Base-by-base conservation (phyloP, 805 yeast species). In the Yarrowia deformans region DNA sequence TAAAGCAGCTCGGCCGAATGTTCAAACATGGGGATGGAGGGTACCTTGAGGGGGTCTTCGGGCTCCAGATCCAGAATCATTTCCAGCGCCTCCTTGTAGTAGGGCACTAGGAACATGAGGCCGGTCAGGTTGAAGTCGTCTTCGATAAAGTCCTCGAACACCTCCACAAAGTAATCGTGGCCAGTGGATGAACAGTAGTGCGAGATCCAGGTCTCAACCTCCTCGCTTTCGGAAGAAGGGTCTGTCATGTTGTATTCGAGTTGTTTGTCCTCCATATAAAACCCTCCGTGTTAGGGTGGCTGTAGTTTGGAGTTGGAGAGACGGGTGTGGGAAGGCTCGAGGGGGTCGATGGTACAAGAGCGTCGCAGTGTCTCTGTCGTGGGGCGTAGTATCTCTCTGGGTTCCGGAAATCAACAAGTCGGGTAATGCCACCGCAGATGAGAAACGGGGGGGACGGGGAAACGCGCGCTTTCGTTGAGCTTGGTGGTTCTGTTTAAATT, bases 51-150 rank as follows among this genome's bases (percentile, higher is more conserved):
- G 35, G 85, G 87, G 60, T 77, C 77, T 16, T 80, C 84, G 49
- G 87, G 88, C 76, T 90, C 98, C 72, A 92, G 84, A 78, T 94
- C 99, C 72, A 94, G 82, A 70, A 95, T 91, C 73, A 94, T 84
- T 79, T 94, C 97, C 71, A 94, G 81, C 1, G 98, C 97, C 76
- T 93, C 97, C 75, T 94, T 82, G 78, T 93, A 95, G 77, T 88
- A 91, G 4, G 98, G 97, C 10, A 95, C 97, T 70, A 90, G 87
- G 72, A 88, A 85, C 40, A 90, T 84, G 67, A 95, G 83, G 0
- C 98, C 98, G 0, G 98, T 93, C 75, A 95, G 83, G 77, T 95
- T 95, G 83, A 95, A 95, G 73, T 95, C 98, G 79, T 95, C 99
- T 74, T 93, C 98, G 71, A 95, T 91, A 78, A 93, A 95, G 63